phyloP scores from a whole-genome alignment of 768 basidiomycete genomes.

The Rhizopogon vinicolor region DNA sequence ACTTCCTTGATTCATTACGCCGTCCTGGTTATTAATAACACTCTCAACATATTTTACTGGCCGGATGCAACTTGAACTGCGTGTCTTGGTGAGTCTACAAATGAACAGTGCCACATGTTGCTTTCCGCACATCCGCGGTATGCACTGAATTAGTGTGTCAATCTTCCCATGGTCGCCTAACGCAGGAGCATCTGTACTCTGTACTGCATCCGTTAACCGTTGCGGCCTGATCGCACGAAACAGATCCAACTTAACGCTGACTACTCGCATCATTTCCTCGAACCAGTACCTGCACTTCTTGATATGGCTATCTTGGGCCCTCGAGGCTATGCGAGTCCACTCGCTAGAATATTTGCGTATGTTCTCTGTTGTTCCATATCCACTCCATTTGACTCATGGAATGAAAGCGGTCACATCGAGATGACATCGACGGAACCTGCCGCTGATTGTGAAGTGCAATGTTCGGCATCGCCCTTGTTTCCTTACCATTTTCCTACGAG shows the following conservation, averaged over 20 bases:
- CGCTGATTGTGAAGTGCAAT: constrained; percentile 4
- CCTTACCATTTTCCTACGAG: neutral
- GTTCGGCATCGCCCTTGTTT: constrained; percentile 11
- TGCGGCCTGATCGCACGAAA: neutral
- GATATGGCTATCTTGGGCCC: constrained; percentile 27
- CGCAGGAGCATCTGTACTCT: constrained; percentile 6
- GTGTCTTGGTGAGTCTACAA: neutral
- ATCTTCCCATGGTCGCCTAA: constrained; percentile 18
- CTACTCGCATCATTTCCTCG: constrained; percentile 19
- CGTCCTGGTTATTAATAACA: neutral
- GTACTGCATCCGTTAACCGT: neutral
- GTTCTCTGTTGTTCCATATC: constrained; percentile 1
- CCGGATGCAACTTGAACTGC: neutral
- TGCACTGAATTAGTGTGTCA: constrained; percentile 15
- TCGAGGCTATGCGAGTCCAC: constrained; percentile 1
- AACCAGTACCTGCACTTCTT: constrained; percentile 5
- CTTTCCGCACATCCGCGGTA: constrained; percentile 27
- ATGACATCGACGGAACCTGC: neutral
- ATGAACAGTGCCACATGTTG: constrained; percentile 1
- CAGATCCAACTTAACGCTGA: constrained; percentile 11
- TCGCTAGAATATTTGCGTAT: neutral
- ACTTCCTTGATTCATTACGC: neutral
- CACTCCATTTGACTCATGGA: constrained; percentile 1
- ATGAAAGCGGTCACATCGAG: neutral
- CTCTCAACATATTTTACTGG: neutral